Evolutionary conservation across 176 grass and related monocot species (phyloP).

Genomic region (bread wheat (Triticum aestivum)): IWGSC_CS_RefSeq_v2.1 NC_057812.1:631216710-631217209

Average conservation of each 20-base stretch:
- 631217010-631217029: background rate
- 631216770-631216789: background rate
- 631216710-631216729: background rate
- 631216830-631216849: background rate
- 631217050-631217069: background rate
- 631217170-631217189: background rate
- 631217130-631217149: background rate
- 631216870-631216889: background rate
- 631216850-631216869: background rate
- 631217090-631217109: background rate
- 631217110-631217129: background rate
- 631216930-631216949: background rate
- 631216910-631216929: background rate
- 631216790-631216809: background rate
- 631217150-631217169: background rate
- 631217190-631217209: background rate
- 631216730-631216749: background rate
- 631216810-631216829: background rate
- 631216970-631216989: background rate
- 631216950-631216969: too few relatives aligned
- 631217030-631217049: background rate
- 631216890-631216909: background rate
- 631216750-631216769: background rate
- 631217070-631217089: too few relatives aligned
- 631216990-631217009: background rate